Evolutionary conservation across 2,329 filamentous ascomycete genomes (phyloP), one percentile per base, ranked within the genome.

Genomic region (Shiraia sp.): DNA sequence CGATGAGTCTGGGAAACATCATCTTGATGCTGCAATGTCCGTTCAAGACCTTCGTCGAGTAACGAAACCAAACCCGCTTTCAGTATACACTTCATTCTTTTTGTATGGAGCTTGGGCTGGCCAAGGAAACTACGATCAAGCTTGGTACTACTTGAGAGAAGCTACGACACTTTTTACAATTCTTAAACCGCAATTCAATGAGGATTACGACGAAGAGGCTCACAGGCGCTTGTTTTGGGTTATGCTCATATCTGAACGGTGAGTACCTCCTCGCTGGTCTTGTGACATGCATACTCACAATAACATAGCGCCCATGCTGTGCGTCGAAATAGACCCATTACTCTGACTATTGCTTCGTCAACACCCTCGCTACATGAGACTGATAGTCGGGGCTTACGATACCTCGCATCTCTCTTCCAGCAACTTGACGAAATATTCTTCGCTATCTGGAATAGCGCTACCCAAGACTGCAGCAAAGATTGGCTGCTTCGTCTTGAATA

Each of bases 141-240:
- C 87, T 1, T 92, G 88, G 87, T 90, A 84, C 61, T 83, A 89
- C 63, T 73, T 92, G 8, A 82, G 87, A 17, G 88, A 93, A 68
- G 86, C 86, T 5, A 85, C 83, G 2, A 90, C 87, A 5, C 75
- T 92, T 66, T 61, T 54, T 27, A 50, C 53, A 40, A 56, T 64
- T 51, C 38, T 49, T 2, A 53, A 35, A 8, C 32, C 13, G 3
- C 40, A 51, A n/a, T 33, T 34, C 4, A 29, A 49, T 9, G 38
- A 17, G 3, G 58, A 53, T 51, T 55, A 52, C 15, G 48, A 55
- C 15, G 14, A 17, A 10, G 41, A 34, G 10, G 36, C 45, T 3
- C 31, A 52, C 14, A 45, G 42, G 27, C 39, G 46, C 8, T 29
- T 57, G 16, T 64, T 61, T 32, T 63, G 59, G 59, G 47, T 63